Conservation (phyloP, 306 rosid species). For the Malus sylvestris region DNA sequence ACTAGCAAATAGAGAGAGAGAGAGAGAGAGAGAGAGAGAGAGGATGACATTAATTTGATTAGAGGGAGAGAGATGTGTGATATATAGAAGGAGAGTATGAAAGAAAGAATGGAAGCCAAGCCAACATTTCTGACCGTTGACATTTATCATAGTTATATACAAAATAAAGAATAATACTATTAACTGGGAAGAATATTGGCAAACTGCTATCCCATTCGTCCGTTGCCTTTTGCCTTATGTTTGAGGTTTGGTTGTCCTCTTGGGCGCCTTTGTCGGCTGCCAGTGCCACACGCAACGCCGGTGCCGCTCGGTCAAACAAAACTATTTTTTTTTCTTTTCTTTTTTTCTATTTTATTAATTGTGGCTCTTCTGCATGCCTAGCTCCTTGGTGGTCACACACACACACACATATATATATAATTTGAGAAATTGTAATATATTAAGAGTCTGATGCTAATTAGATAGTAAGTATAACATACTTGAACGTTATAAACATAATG, state of each 20-base stretch:
- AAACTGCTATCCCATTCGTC: background rate
- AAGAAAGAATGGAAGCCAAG: background rate
- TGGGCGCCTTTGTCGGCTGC: background rate
- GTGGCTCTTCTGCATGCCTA: background rate
- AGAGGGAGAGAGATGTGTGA: background rate
- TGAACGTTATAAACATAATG: background rate
- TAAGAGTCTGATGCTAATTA: too few species aligned
- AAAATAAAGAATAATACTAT: background rate
- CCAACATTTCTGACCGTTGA: slow-evolving; percentile 84
- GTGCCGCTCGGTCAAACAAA: slow-evolving; percentile 1
- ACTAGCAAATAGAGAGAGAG: background rate
- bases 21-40: background rate
- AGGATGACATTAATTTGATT: background rate
- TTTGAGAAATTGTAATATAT: background rate
- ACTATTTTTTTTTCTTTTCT: background rate
- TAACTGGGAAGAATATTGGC: background rate
- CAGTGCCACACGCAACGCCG: background rate
- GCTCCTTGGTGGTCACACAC: background rate
- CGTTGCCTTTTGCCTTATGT: background rate
- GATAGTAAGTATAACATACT: background rate
- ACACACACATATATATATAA: too few species aligned
- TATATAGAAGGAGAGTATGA: background rate
- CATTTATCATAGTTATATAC: background rate
- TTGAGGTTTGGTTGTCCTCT: background rate
- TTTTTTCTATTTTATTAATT: background rate